These are phyloP conservation scores for Candida stauntonica DNA, from an alignment of 805 yeast genomes.

Conservation along the genomic window DNA sequence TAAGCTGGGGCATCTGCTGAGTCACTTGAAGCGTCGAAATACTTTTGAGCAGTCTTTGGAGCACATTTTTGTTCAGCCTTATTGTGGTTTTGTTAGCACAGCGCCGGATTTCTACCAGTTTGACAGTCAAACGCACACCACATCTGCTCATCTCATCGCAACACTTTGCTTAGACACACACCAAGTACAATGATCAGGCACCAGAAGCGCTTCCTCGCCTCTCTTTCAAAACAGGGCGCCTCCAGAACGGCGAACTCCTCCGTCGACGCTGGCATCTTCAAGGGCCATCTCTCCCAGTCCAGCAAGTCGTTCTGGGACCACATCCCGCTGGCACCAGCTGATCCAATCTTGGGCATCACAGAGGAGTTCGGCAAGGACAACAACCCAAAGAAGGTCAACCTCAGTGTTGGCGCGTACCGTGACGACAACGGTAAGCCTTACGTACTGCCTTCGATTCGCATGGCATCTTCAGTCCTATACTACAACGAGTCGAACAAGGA, in stretches of 20 bases:
- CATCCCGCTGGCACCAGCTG: constrained; percentile 61
- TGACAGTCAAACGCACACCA: too few relatives aligned
- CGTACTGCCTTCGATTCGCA: constrained; percentile 60
- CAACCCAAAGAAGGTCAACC: constrained; percentile 50
- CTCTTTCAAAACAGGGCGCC: constrained; percentile 8
- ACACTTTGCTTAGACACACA: neutral
- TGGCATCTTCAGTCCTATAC: constrained; percentile 46
- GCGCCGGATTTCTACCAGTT: too few relatives aligned
- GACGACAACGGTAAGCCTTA: constrained; percentile 85
- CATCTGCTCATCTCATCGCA: too few relatives aligned
- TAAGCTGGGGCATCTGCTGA: too few relatives aligned
- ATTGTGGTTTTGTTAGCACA: too few relatives aligned
- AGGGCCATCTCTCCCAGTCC: constrained; percentile 1
- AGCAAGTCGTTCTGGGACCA: constrained; percentile 12
- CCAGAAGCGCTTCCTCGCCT: constrained; percentile 4
- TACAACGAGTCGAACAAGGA: constrained; percentile 55
- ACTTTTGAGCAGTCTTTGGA: too few relatives aligned
- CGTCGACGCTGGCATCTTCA: constrained; percentile 1
- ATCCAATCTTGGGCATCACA: constrained; percentile 77
- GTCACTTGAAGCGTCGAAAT: too few relatives aligned
- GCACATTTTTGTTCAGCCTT: too few relatives aligned
- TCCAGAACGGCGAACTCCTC: neutral
- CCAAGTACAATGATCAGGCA: constrained; percentile 1
- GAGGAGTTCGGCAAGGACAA: constrained; percentile 68
- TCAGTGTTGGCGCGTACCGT: constrained; percentile 71